Evolutionary conservation across 2,329 filamentous ascomycete genomes (phyloP).

Genomic region (Xylaria arbuscula): DNA sequence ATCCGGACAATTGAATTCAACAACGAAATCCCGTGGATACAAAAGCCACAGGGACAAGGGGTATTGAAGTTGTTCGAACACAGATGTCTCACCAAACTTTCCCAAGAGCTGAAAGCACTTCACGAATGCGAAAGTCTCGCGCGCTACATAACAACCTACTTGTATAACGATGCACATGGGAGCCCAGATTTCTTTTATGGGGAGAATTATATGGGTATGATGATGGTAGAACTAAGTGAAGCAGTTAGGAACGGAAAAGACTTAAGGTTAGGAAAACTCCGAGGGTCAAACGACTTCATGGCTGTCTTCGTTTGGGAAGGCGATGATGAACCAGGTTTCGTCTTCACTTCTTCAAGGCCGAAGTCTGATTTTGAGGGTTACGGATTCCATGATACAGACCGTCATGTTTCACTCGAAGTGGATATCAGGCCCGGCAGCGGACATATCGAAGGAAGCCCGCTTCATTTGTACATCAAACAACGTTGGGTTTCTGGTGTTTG

Average conservation of each 20-base stretch:
- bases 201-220: neutral
- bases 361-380: neutral
- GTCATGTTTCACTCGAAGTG: neutral
- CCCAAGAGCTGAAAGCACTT: neutral
- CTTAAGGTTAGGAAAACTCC: neutral
- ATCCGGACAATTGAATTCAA: conserved; percentile 2
- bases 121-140: neutral
- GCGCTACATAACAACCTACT: neutral
- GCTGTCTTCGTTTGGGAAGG: neutral
- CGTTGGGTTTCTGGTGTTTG: neutral
- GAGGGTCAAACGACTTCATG: neutral
- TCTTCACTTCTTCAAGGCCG: neutral
- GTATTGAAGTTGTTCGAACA: neutral
- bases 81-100: neutral
- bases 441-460: neutral
- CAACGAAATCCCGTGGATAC: neutral
- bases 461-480: neutral
- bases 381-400: neutral
- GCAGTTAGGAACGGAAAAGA: neutral
- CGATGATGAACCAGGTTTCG: neutral
- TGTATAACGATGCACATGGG: neutral
- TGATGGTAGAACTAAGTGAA: neutral
- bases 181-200: neutral
- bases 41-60: neutral
- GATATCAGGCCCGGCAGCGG: neutral